These are phyloP conservation scores for Blastocladiella emersonii DNA, from an alignment of 371 early-diverging fungal species.

Conservation along the genomic window DNA sequence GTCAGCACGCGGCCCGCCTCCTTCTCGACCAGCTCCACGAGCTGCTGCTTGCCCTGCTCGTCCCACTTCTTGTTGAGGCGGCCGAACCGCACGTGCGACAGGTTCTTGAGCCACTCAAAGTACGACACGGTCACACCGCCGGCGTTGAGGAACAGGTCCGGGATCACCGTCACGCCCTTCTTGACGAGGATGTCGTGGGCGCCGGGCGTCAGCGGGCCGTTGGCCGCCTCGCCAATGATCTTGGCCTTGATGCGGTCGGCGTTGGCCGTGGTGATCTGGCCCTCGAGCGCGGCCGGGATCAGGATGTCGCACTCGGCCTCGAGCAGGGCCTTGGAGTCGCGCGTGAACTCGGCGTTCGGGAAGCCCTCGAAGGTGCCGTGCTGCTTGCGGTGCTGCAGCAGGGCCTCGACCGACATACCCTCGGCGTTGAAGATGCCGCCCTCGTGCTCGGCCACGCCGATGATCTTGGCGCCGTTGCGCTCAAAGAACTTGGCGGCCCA, in stretches of 20 bases:
- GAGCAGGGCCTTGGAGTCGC: conserved; percentile 44
- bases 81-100: conserved; percentile 76
- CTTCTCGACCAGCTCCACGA: conserved; percentile 61
- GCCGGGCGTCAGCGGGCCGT: conserved; percentile 71
- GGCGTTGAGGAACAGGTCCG: conserved; percentile 70
- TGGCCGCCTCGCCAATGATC: conserved; percentile 76
- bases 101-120: conserved; percentile 65
- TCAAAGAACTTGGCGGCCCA: conserved; percentile 80
- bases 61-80: conserved; percentile 87
- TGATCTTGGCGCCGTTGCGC: conserved; percentile 66
- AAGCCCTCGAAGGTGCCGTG: conserved; percentile 56
- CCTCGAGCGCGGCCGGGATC: conserved; percentile 75
- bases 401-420: conserved; percentile 58
- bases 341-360: conserved; percentile 41
- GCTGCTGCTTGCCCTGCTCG: conserved; percentile 59
- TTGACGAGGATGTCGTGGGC: no score
- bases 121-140: conserved; percentile 81
- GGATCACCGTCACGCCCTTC: conserved; percentile 58
- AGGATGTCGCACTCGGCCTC: conserved; percentile 74
- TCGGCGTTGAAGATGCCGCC: conserved; percentile 47
- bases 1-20: conserved; percentile 59
- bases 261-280: conserved; percentile 68
- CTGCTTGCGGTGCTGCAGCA: conserved; percentile 47
- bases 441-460: conserved; percentile 66
- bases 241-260: conserved; percentile 67